Base-by-base conservation (phyloP, 179 eudicot species). In the Camellia oleifera region DNA sequence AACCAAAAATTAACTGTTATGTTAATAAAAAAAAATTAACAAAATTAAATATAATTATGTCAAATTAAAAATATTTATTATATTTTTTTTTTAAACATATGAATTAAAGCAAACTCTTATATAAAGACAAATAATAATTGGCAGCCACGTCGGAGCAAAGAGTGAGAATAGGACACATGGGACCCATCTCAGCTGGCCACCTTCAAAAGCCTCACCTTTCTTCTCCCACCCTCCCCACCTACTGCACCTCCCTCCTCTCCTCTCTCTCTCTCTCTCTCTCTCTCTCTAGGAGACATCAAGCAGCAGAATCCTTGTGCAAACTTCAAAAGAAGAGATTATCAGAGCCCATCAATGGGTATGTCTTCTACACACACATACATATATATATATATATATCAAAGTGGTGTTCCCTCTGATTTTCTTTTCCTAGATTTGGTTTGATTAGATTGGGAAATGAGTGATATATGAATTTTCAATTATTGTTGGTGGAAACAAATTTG, bases 151-250 rank as follows among this genome's bases (percentile, higher is more conserved):
- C 71, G 42, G 18, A 20, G 13, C 4, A 20, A 63, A 20, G 56
- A 45, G 18, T n/a, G 18, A 20, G 56, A 62, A 20, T 63, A 53
- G 12, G 80, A 68, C 74, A 77, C 65, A 15, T 66, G 73, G 79
- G 73, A 32, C 80, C 80, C 74, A 68, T 23, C 46, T 68, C 40
- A 77, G 74, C 74, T 44, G 40, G 26, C 80, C 74, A 78, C 8
- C 74, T 40, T 66, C 32, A 40, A 46, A 77, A 50, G 48, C 9
- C 52, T 52, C 53, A 1, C 52, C 52, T 52, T 50, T 64, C 72
- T 48, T 50, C 23, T 52, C 57, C 73, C 56, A 40, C 52, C 63
- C 46, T 66, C 60, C 45, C 63, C 48, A 9, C 72, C 20, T 5
- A 40, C 77, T 5, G 76, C 14, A 64, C 18, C 86, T 7, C 77